Evolutionary conservation across 495 filamentous ascomycete genomes (phyloP).

Genomic region (Podospora bellae-mahoneyi): DNA sequence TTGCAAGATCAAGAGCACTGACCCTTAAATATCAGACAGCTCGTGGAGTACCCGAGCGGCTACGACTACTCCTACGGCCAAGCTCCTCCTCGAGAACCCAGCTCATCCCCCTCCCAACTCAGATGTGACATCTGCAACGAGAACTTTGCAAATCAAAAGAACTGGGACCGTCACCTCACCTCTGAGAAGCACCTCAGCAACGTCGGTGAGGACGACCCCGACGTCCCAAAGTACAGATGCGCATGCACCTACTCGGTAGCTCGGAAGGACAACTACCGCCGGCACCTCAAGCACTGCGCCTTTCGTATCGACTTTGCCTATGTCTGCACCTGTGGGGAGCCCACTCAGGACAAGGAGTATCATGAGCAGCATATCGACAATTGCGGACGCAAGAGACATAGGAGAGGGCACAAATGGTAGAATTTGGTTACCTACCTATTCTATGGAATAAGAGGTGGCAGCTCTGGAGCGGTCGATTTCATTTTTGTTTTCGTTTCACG

Average conservation of each 20-base stretch:
- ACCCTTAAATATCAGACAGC: neutral
- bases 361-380: constrained; percentile 7
- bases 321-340: constrained; percentile 10
- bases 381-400: constrained; percentile 9
- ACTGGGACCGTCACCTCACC: constrained; percentile 8
- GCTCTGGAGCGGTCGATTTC: neutral
- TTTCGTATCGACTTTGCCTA: constrained; percentile 1
- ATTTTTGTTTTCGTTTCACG: neutral
- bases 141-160: constrained; percentile 11
- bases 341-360: neutral
- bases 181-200: neutral
- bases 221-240: constrained; percentile 3
- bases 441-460: neutral
- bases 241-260: constrained; percentile 7
- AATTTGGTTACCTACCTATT: too few relatives aligned
- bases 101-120: neutral
- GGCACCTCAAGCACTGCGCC: constrained; percentile 9
- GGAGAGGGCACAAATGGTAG: neutral
- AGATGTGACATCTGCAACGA: constrained; percentile 30
- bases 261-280: constrained; percentile 15
- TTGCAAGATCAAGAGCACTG: neutral
- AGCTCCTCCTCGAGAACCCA: neutral
- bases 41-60: neutral
- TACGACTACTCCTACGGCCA: neutral
- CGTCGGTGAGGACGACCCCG: neutral